These are phyloP conservation scores for Inga laurina DNA, from an alignment of 306 rosid species.

Conservation along the genomic window DNA sequence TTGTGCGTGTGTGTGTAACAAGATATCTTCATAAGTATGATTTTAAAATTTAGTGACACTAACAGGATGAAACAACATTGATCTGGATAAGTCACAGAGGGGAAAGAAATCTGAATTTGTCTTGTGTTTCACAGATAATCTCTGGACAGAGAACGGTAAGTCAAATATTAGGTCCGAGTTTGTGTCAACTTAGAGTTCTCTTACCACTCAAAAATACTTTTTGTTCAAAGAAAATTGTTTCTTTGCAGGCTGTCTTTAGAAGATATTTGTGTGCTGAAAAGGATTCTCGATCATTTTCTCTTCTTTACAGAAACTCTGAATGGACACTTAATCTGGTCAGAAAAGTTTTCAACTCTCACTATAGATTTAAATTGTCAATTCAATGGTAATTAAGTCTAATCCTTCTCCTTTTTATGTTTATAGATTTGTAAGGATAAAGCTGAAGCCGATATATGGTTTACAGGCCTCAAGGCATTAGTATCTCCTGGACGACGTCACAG, in stretches of 20 bases:
- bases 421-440: constrained; percentile 97
- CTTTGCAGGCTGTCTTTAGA: constrained; percentile 82
- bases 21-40: constrained; percentile 33
- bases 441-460: constrained; percentile 85
- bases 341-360: constrained; percentile 25
- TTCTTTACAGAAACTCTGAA: constrained; percentile 71
- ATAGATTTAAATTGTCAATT: constrained; percentile 15
- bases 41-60: constrained; percentile 50
- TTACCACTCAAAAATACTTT: constrained; percentile 2
- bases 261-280: constrained; percentile 93
- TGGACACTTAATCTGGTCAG: constrained; percentile 94
- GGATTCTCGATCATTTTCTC: constrained; percentile 90
- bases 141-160: constrained; percentile 98
- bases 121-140: constrained; percentile 58
- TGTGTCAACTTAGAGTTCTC: neutral
- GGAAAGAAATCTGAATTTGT: constrained; percentile 71
- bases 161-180: constrained; percentile 32
- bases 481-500: constrained; percentile 48
- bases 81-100: constrained; percentile 81
- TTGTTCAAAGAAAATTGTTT: neutral
- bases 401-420: constrained; percentile 31
- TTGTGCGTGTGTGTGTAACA: neutral
- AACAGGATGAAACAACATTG: constrained; percentile 85
- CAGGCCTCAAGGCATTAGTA: constrained; percentile 73
- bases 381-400: constrained; percentile 23